These are phyloP conservation scores for Euphorbia peplus DNA, from an alignment of 345 rosid species.

Conservation along the genomic window DNA sequence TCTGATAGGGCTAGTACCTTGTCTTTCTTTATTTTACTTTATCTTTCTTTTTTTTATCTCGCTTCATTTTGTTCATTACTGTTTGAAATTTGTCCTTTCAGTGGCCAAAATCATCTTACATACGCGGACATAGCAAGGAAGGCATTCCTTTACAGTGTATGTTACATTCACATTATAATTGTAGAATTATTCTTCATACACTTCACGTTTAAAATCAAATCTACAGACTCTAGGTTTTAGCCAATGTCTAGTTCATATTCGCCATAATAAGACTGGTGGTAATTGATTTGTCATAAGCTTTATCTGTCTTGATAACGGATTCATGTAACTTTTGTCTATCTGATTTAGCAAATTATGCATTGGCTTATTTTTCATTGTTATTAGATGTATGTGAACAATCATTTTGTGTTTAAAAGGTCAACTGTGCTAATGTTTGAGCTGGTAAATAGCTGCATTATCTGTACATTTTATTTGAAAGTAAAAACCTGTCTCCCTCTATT, in stretches of 20 bases:
- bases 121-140: conserved; percentile 94
- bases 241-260: background rate
- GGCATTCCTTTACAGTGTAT: conserved; percentile 96
- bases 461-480: too few relatives aligned
- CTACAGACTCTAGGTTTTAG: background rate
- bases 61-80: background rate
- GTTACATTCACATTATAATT: conserved; percentile 25
- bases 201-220: background rate
- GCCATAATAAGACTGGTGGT: background rate
- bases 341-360: background rate
- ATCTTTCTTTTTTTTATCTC: background rate
- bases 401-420: background rate
- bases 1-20: background rate
- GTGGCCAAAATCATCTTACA: conserved; percentile 79
- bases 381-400: background rate
- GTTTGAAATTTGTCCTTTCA: conserved; percentile 18
- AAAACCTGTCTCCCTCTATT: too few relatives aligned
- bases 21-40: too few relatives aligned
- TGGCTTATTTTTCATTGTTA: background rate
- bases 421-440: background rate
- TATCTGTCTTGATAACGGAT: background rate
- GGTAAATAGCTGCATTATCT: too few relatives aligned
- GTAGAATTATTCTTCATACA: conserved; percentile 1
- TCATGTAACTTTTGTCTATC: background rate
- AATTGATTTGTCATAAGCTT: background rate